Evolutionary conservation across 1,284 basidiomycete genomes (phyloP), one percentile per base, ranked within the genome.

Genomic region (Hemileia vastatrix): DNA sequence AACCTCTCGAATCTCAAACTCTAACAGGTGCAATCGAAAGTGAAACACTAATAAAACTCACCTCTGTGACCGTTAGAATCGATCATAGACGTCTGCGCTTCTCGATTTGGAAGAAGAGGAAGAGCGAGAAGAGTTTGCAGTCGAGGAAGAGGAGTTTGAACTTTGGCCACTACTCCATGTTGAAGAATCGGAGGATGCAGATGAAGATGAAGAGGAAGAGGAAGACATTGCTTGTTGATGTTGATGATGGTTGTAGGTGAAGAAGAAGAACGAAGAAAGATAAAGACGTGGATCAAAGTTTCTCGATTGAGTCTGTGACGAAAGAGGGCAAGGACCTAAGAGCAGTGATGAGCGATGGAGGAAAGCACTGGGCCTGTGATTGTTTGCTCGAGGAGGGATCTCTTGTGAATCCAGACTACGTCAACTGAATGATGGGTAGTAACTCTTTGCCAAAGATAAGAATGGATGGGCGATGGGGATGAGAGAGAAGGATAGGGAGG

Each of bases 51-150:
- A 9, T 44, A 18, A 15, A 23, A 65, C 67, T 57, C 31, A 68
- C 66, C 65, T 57, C 69, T 43, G 53, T 68, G 71, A 21, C 71
- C 71, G 31, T n/a, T 72, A 72, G 67, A 72, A 72, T n/a, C 66
- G 69, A 40, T 72, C 70, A 52, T 65, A 66, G 15, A 50, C 48
- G 23, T 50, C 48, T 24, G 48, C 48, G 5, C 23, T 50, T n/a
- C 23, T 50, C 9, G 11, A 13, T 24, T 24, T 32, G 9, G 31
- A 32, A 13, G 9, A n/a, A 24, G 31, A 50, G n/a, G 31, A 13
- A 13, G 48, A 50, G 11, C 23, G 48, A 13, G 48, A 50, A 24
- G 11, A 13, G 48, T 9, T 24, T 50, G 31, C 9, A 11, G 31
- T 13, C 9, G 48, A 11, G 9, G 23, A 24, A 24, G 31, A 13